Evolutionary conservation across 176 grass and related monocot species (phyloP).

Genomic region (Cenchrus americanus): DNA sequence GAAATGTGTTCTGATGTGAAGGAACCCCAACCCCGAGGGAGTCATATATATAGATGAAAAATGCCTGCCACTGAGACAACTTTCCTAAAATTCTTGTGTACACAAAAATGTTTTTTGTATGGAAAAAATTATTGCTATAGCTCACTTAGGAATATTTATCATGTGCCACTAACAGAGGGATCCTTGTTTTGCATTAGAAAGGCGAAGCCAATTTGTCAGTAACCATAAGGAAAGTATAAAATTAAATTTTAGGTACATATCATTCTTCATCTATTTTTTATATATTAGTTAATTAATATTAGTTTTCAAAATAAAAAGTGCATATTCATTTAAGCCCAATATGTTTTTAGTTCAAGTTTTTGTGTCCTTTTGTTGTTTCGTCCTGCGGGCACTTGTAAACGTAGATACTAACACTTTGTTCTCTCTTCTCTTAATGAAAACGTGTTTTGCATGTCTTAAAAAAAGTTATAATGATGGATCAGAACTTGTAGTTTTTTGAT

Average conservation of each 20-base stretch:
- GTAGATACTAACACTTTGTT: no score
- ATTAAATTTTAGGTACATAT: not conserved
- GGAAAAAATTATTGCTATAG: not conserved
- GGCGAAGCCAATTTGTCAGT: not conserved
- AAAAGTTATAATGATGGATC: no score
- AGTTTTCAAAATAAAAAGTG: not conserved
- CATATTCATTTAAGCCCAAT: not conserved
- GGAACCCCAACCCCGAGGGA: no score
- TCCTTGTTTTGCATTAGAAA: not conserved
- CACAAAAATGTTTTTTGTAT: not conserved
- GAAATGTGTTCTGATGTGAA: not conserved
- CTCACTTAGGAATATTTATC: not conserved
- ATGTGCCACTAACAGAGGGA: not conserved
- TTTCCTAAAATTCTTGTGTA: not conserved
- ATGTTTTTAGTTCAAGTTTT: no score
- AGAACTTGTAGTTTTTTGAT: no score
- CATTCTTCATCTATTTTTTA: not conserved
- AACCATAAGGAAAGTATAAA: no score
- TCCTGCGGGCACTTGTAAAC: no score
- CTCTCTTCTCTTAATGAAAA: no score
- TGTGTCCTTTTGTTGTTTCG: no score
- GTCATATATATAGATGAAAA: constrained; percentile 19
- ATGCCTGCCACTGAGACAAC: not conserved
- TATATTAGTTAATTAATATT: not conserved
- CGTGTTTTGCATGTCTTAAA: no score